Base-by-base conservation (phyloP, 441 rosid species). In the Corymbia calophylla region DNA sequence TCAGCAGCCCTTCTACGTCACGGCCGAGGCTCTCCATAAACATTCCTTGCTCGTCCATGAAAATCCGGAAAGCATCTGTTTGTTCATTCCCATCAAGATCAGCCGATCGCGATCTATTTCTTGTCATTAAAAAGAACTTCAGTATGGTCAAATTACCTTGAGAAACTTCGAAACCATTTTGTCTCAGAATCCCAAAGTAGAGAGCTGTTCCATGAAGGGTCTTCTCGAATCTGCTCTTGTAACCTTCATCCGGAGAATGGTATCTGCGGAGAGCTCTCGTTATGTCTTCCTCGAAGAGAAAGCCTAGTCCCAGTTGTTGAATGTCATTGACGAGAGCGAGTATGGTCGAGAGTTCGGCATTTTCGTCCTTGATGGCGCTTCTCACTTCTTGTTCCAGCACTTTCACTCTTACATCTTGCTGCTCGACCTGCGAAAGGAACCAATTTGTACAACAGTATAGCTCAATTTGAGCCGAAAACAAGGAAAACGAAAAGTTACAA, bases 131-230 rank as follows among this genome's bases (percentile, higher is more conserved):
- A n/a, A n/a, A n/a, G 35, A 64, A n/a, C 70, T n/a, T 64, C n/a
- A n/a, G 70, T 13, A n/a, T n/a, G 9, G 16, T 64, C 31, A 15
- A 4, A 14, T 5, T 86, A 92, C 93, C 92, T 92, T 89, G 56
- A 86, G 90, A 25, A 55, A 91, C 87, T 86, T 49, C 58, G 29
- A 62, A 91, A 18, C 91, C 93, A 87, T 92, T 90, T 86, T 93
- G 93, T 89, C 93, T 88, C 13, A 93, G 88, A 87, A 93, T 90
- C 64, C 91, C 89, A 25, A 92, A 91, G 89, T 66, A 87, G 58
- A 92, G 89, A 64, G 70, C 70, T 64, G 35, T n/a, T n/a, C 70
- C 70, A 14, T 64, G 70, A 64, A 64, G 70, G 35, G 70, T 64
- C 70, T 64, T 64, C 70, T 64, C 8, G 70, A n/a, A 35, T n/a